These are phyloP conservation scores for Penicillium egyptiacum DNA, from an alignment of 495 filamentous ascomycete genomes.

Conservation along the genomic window DNA sequence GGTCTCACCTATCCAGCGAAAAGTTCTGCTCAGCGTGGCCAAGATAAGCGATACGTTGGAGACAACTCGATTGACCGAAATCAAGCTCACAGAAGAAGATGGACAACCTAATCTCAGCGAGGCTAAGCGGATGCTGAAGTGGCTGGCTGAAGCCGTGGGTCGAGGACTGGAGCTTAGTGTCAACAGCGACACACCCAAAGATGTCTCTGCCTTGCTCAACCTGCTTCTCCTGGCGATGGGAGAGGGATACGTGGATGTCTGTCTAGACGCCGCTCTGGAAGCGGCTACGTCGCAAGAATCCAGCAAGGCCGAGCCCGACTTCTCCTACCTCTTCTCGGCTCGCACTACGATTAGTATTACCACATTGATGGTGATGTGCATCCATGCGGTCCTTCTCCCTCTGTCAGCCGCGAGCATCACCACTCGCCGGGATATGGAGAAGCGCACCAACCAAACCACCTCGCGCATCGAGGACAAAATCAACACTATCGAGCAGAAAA, in stretches of 20 bases:
- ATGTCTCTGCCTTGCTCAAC: constrained; percentile 82
- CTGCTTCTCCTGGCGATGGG: constrained; percentile 87
- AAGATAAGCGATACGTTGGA: constrained; percentile 60
- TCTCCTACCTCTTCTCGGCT: constrained; percentile 76
- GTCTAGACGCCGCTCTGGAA: constrained; percentile 82
- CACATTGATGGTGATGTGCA: constrained; percentile 88
- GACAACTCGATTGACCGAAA: constrained; percentile 58
- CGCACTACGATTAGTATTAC: constrained; percentile 83
- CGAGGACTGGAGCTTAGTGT: constrained; percentile 85
- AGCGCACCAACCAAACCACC: constrained; percentile 69
- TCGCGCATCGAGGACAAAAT: constrained; percentile 85
- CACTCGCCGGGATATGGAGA: constrained; percentile 86
- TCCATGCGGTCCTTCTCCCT: constrained; percentile 85
- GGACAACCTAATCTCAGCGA: constrained; percentile 78
- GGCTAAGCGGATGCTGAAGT: constrained; percentile 94
- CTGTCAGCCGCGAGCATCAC: constrained; percentile 86
- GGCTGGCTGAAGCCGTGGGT: constrained; percentile 96
- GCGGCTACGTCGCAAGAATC: constrained; percentile 71
- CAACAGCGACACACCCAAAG: constrained; percentile 86
- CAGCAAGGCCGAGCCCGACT: constrained; percentile 80
- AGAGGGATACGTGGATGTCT: constrained; percentile 91
- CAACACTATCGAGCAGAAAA: constrained; percentile 79
- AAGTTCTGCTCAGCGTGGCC: constrained; percentile 81
- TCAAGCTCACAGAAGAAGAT: constrained; percentile 87
- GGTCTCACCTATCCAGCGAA: constrained; percentile 76